A percentile compares a stretch with the other conserved stretches of the same genome.
Evolutionary conservation across 352 stramenopile genomes (phyloP).

Genomic region (Globisporangium cylindrosporum): DNA sequence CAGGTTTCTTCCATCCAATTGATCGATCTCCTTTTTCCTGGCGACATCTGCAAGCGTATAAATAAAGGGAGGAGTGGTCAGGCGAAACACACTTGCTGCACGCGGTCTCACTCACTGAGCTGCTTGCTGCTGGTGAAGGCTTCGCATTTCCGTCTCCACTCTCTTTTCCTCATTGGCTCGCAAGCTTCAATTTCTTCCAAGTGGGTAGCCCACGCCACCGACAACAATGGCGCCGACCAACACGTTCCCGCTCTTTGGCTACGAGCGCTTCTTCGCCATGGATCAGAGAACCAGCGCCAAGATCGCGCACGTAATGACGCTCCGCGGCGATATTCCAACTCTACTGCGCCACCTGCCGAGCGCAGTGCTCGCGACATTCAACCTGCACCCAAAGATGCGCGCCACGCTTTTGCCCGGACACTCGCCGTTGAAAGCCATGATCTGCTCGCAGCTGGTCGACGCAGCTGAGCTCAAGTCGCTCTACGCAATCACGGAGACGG

Average conservation of each 20-base stretch:
- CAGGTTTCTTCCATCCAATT: neutral
- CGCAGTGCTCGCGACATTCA: slow-evolving; percentile 51
- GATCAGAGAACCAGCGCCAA: slow-evolving; percentile 36
- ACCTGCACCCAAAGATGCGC: slow-evolving; percentile 57
- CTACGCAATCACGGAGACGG: slow-evolving; percentile 28
- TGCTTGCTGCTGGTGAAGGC: neutral
- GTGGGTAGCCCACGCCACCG: neutral
- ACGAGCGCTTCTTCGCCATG: slow-evolving; percentile 73
- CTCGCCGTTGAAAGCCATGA: slow-evolving; percentile 45
- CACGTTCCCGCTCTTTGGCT: slow-evolving; percentile 56
- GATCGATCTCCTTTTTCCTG: neutral
- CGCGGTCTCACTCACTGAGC: neutral
- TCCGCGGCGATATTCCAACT: slow-evolving; percentile 39
- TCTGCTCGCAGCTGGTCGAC: slow-evolving; percentile 43
- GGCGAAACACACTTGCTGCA: neutral
- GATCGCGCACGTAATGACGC: slow-evolving; percentile 46
- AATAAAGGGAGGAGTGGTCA: neutral
- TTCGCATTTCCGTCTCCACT: neutral
- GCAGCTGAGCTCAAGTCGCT: slow-evolving; percentile 37
- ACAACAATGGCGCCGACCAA: slow-evolving; percentile 22
- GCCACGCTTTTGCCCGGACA: slow-evolving; percentile 34
- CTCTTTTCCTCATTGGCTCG: neutral
- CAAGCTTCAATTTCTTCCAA: neutral
- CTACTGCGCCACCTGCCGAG: slow-evolving; percentile 36
- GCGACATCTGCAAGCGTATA: neutral